A percentile compares a stretch with the other conserved stretches of the same genome.
Conservation (phyloP, 192 early-diverging fungal genomes). For the Rhizophagus sp. region DNA sequence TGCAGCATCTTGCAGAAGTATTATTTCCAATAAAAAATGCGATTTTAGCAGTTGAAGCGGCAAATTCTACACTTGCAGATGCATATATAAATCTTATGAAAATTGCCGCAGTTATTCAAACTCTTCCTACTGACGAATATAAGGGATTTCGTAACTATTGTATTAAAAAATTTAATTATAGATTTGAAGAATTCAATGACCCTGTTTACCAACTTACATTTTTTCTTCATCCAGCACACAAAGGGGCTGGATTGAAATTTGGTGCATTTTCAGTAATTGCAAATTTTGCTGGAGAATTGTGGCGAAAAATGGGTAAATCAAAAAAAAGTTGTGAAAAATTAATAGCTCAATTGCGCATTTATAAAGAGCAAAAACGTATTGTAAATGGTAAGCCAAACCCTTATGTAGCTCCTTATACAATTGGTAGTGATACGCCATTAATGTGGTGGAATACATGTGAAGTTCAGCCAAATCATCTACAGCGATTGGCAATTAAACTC, state of each 20-base stretch:
- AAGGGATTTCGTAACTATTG: background rate
- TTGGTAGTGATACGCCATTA: too few species aligned
- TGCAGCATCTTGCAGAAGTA: too few species aligned
- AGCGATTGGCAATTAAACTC: too few species aligned
- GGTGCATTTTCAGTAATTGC: background rate
- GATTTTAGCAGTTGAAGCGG: background rate
- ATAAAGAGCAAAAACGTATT: background rate
- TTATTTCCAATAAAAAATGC: too few species aligned
- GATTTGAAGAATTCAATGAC: conserved; percentile 4
- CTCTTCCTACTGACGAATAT: background rate
- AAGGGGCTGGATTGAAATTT: background rate
- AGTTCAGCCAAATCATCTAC: too few species aligned
- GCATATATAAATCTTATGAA: background rate
- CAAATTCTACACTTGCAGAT: background rate
- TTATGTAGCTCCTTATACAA: background rate
- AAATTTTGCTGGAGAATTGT: background rate
- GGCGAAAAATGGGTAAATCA: background rate
- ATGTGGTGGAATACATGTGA: too few species aligned
- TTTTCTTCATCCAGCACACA: background rate
- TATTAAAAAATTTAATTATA: background rate
- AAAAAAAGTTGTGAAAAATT: background rate
- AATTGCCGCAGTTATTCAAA: background rate
- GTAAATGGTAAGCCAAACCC: background rate
- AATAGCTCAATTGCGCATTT: background rate
- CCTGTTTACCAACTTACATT: background rate